Evolutionary conservation across 768 basidiomycete species (phyloP).

Genomic region (Kwoniella dejecticola): DNA sequence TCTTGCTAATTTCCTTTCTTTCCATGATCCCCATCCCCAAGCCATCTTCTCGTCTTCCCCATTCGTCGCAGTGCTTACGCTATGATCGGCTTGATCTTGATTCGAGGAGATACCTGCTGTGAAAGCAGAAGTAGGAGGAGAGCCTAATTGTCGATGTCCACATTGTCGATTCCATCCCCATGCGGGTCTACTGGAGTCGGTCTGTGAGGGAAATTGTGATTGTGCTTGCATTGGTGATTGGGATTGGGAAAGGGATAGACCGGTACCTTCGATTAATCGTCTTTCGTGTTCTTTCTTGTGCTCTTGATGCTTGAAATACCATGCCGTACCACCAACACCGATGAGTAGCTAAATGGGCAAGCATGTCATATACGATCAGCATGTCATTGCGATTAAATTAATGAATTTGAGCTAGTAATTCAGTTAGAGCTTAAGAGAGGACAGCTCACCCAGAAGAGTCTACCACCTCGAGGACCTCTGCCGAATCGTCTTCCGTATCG

Average conservation of each 20-base stretch:
- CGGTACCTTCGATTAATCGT: conserved; percentile 1
- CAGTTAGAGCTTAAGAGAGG: too few relatives aligned
- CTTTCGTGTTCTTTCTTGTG: conserved; percentile 5
- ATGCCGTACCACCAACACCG: conserved; percentile 28
- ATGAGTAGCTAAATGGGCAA: conserved; percentile 36
- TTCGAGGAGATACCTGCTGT: not conserved
- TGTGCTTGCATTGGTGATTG: too few relatives aligned
- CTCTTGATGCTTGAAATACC: conserved; percentile 25
- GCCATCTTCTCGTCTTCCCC: not conserved
- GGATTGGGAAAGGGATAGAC: not conserved
- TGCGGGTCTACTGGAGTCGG: not conserved
- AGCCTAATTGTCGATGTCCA: not conserved
- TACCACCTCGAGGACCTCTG: conserved; percentile 10
- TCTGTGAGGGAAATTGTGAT: too few relatives aligned
- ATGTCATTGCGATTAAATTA: too few relatives aligned
- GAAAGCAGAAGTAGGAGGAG: not conserved
- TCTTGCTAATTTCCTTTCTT: conserved; percentile 4
- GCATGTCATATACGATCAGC: too few relatives aligned
- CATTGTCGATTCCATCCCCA: conserved; percentile 6
- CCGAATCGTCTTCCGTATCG: conserved; percentile 19
- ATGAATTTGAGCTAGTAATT: too few relatives aligned
- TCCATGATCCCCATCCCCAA: conserved; percentile 16
- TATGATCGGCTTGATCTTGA: not conserved
- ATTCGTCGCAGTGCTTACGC: not conserved
- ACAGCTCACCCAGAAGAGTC: conserved; percentile 32